Evolutionary conservation across 257 asterid species (phyloP).

Genomic region (Leptodermis oblonga): DNA sequence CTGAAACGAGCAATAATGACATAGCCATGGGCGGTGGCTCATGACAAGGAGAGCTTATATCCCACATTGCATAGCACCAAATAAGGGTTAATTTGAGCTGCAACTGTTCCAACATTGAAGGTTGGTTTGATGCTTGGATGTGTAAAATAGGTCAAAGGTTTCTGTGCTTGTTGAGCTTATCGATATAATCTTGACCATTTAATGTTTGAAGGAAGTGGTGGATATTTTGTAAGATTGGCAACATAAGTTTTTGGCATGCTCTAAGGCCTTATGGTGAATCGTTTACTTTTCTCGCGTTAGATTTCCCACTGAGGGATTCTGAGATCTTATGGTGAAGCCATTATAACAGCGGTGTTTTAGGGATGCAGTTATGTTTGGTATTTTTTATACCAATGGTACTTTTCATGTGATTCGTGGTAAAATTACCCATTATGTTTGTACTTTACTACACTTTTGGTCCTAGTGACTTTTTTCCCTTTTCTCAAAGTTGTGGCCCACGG

Average conservation of each 20-base stretch:
- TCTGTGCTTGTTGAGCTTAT: background rate
- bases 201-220: background rate
- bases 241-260: background rate
- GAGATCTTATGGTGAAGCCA: background rate
- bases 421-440: no score
- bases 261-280: background rate
- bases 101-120: background rate
- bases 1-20: slow-evolving; percentile 41
- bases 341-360: background rate
- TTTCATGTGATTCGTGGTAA: no score
- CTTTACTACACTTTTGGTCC: no score
- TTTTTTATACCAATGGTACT: no score
- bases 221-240: background rate
- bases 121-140: slow-evolving; percentile 7
- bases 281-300: background rate
- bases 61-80: background rate
- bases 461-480: no score
- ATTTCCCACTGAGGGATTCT: background rate
- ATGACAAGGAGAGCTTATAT: slow-evolving; percentile 22
- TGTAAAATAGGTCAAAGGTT: slow-evolving; percentile 4
- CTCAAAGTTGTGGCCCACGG: no score
- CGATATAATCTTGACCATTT: background rate
- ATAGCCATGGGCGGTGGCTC: slow-evolving; percentile 78
- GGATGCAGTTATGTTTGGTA: background rate
- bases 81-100: background rate